Evolutionary conservation across 805 yeast genomes (phyloP).

Genomic region (Kurtzmaniella fragi): DNA sequence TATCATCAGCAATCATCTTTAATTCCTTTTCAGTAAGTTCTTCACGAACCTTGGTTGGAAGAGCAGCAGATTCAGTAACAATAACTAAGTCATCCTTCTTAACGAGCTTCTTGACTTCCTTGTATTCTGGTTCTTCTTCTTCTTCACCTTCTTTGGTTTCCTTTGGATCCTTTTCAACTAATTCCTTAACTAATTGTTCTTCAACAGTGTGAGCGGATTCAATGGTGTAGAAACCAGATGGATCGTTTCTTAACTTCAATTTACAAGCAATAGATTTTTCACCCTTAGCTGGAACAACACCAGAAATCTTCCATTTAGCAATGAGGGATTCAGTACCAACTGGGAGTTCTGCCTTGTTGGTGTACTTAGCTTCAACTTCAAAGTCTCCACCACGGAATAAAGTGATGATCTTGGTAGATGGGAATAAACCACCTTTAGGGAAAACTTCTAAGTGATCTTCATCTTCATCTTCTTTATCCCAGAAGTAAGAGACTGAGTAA

Average conservation of each 20-base stretch:
- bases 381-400: conserved; percentile 89
- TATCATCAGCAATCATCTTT: conserved; percentile 82
- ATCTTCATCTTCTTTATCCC: conserved; percentile 94
- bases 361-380: conserved; percentile 79
- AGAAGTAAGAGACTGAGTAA: conserved; percentile 86
- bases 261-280: conserved; percentile 78
- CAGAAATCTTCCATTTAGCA: conserved; percentile 82
- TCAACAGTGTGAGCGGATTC: conserved; percentile 94
- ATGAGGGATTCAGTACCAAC: conserved; percentile 59
- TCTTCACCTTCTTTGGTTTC: conserved; percentile 39
- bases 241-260: conserved; percentile 94
- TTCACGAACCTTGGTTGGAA: conserved; percentile 52
- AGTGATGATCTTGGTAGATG: conserved; percentile 93
- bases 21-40: conserved; percentile 76
- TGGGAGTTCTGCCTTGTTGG: conserved; percentile 70
- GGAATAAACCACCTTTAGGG: conserved; percentile 90
- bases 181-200: conserved; percentile 86
- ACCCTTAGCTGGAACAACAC: conserved; percentile 77
- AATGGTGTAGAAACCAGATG: conserved; percentile 89
- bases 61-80: conserved; percentile 55
- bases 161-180: conserved; percentile 53
- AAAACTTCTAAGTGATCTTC: conserved; percentile 91
- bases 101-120: conserved; percentile 87
- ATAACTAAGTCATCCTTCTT: conserved; percentile 79
- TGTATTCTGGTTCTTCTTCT: conserved; percentile 80